A percentile compares a stretch with the other conserved stretches of the same genome.
phyloP scores from a whole-genome alignment of 2,329 filamentous ascomycete genomes.

The Claviceps quebecensis region DNA sequence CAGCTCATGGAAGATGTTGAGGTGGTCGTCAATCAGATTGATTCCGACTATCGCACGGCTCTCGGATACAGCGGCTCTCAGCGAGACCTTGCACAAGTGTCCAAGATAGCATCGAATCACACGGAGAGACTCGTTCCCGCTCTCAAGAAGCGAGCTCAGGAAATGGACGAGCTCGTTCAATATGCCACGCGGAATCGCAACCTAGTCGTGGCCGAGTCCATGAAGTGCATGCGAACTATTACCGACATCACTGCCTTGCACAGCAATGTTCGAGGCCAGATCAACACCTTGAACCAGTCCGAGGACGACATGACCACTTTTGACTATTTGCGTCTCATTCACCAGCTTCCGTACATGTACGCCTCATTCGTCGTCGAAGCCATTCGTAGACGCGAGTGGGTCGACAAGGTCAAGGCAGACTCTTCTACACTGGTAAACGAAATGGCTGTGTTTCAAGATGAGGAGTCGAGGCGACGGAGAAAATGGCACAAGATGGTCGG shows the following conservation, averaged over 20 bases:
- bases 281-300: constrained; percentile 56
- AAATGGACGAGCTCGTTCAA: constrained; percentile 47
- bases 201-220: constrained; percentile 46
- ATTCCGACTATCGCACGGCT: constrained; percentile 70
- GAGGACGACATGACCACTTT: constrained; percentile 69
- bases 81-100: constrained; percentile 44
- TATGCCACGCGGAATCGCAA: constrained; percentile 55
- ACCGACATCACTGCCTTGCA: constrained; percentile 67
- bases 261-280: constrained; percentile 55
- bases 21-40: constrained; percentile 72
- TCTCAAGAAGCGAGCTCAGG: constrained; percentile 38
- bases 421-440: constrained; percentile 83
- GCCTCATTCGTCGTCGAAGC: constrained; percentile 80
- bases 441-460: constrained; percentile 81
- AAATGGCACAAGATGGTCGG: constrained; percentile 85
- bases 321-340: constrained; percentile 64
- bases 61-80: constrained; percentile 52
- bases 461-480: constrained; percentile 75
- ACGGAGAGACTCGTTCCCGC: constrained; percentile 48
- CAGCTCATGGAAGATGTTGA: constrained; percentile 74
- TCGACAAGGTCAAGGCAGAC: constrained; percentile 76
- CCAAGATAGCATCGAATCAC: constrained; percentile 49
- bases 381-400: constrained; percentile 77
- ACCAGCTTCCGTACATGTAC: constrained; percentile 77
- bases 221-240: constrained; percentile 69